These are phyloP conservation scores for Aspergillus bridgeri DNA, from an alignment of 495 filamentous ascomycete species.

Conservation along the genomic window DNA sequence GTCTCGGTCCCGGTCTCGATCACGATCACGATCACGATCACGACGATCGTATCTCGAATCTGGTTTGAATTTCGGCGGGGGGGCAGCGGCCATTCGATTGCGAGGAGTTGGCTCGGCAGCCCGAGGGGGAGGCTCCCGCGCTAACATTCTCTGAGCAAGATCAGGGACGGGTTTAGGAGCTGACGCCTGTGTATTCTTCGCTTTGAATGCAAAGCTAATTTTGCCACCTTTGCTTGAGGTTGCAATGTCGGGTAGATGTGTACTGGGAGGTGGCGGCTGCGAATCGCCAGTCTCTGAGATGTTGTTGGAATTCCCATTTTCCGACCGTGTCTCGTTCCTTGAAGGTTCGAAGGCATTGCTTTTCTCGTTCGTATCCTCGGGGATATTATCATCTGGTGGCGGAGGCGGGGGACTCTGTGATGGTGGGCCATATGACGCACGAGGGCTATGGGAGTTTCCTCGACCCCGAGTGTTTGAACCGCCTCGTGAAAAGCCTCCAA, in stretches of 20 bases:
- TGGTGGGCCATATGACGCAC: constrained; percentile 22
- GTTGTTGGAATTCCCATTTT: constrained; percentile 52
- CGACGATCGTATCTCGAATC: constrained; percentile 43
- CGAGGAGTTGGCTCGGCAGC: constrained; percentile 38
- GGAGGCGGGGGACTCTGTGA: constrained; percentile 28
- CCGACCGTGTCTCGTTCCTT: constrained; percentile 57
- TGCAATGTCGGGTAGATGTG: constrained; percentile 46
- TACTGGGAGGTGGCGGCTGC: constrained; percentile 49
- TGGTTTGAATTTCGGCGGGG: constrained; percentile 40
- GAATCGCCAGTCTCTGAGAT: constrained; percentile 23
- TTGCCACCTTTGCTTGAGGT: constrained; percentile 61
- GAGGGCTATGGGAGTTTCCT: constrained; percentile 30
- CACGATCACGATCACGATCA: constrained; percentile 32
- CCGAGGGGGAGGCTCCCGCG: constrained; percentile 43
- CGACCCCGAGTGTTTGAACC: constrained; percentile 35
- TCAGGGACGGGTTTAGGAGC: constrained; percentile 66
- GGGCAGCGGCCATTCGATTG: constrained; percentile 34
- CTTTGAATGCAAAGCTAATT: constrained; percentile 86
- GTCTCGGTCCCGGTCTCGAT: constrained; percentile 32
- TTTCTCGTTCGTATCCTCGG: constrained; percentile 44
- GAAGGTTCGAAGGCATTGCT: constrained; percentile 61
- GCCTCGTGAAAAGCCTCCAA: constrained; percentile 62
- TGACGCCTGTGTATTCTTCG: constrained; percentile 56
- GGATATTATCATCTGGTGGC: constrained; percentile 31
- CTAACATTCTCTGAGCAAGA: constrained; percentile 66